Base-by-base conservation (phyloP, 106 monocot species). In the Triglochin maritima region DNA sequence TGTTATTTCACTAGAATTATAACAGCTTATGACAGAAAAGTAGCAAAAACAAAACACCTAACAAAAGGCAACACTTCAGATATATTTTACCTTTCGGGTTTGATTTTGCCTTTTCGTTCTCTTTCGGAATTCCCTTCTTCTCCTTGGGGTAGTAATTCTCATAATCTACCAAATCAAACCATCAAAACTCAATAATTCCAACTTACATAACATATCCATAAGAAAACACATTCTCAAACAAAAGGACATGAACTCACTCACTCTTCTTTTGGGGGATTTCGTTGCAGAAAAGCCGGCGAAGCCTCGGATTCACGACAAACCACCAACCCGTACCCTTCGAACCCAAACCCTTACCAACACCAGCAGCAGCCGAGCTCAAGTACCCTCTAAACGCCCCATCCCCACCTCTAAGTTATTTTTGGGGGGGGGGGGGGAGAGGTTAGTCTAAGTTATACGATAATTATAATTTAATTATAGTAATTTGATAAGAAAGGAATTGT, bases 111-210 rank as follows among this genome's bases (percentile, higher is more conserved):
- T 83, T 81, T 58, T 74, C 90, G 65, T 65, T 83, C 46, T 63
- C 83, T 74, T 85, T 90, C 4, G 85, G 87, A 55, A 78, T 78
- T 9, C 85, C 85, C 77, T 90, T 95, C 75, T 76, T 90, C 17
- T 70, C 90, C 59, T 85, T 90, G 10, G 90, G 90, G 17, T 76
- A 83, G 67, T 90, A 87, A 56, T 95, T 95, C 76, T 87, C 85
- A 69, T 90, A 87, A 68, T 95, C 95, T 95, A 66, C 49, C 77
- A 60, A 67, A 71, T 7, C 11, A 73, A 4, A 70, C 14, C 56
- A 61, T 46, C 8, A 60, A 60, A 60, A 9, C 44, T 41, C 7
- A 8, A 60, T 7, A 0, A 41, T 60, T 60, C 44, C 43, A 14
- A 3, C 47, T 5, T 48, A 64, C 7, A 17, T 46, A 13, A 49